Base-by-base conservation (phyloP, 306 rosid species). In the Glycine soja region DNA sequence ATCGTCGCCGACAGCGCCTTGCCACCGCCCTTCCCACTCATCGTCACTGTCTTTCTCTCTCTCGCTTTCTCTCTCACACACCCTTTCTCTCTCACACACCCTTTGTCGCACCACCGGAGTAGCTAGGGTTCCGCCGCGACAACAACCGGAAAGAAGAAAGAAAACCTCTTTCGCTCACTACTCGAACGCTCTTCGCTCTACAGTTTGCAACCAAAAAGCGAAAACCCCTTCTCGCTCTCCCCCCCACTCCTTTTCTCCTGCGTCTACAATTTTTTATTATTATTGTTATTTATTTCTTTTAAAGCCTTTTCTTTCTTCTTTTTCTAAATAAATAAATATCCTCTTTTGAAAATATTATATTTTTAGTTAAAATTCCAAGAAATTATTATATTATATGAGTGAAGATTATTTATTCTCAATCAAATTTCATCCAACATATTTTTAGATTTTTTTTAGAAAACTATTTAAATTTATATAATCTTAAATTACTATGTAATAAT, bases 1-100 rank as follows among this genome's bases (percentile, higher is more conserved):
- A 95, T 87, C 62, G 89, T 89, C 19, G 97, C 66, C 69, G 77
- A 93, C 91, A 59, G 6, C 14, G 8, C 62, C 62, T 50, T 50
- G 70, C 70, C 72, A 84, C 88, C 45, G 92, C 97, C 97, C 71
- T 79, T 88, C 38, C 85, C 92, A 57, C 94, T 89, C 97, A 93
- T 93, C 74, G 13, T 40, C 1, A 24, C 30, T 24, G 2, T 24
- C 30, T 47, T 36, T 30, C 4, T 76, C 11, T 45, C 2, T 75
- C n/a, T n/a, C n/a, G n/a, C n/a, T n/a, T 8, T 46, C 46, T 1
- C 38, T 34, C 38, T 34, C 38, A 3, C 3, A 1, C 3, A 1
- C 46, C 24, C 70, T 19, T 6, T 14, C 13, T 2, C 9, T 24
- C 30, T 24, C 30, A 24, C 30, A 24, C 30, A 24, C 30, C 2